Conservation (phyloP, 495 filamentous ascomycete genomes). For the Aspergillus campestris region DNA sequence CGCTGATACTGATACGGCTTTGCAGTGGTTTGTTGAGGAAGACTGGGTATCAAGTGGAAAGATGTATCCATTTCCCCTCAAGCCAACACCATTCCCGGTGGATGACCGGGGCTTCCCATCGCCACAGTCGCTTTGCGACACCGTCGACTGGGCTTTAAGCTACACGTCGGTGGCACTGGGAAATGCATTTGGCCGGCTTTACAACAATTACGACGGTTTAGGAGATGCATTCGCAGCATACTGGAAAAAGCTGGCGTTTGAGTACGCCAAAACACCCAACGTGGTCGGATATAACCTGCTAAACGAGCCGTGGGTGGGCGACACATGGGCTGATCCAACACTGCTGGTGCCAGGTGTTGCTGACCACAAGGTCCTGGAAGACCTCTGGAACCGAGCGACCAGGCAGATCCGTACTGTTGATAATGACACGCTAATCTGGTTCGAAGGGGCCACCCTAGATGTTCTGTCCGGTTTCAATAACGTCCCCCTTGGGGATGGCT, state of each 20-base stretch:
- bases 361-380: conserved; percentile 8
- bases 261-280: conserved; percentile 8
- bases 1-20: conserved; percentile 4
- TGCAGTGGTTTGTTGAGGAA: conserved; percentile 10
- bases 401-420: conserved; percentile 9
- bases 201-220: conserved; percentile 12
- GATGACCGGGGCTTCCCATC: conserved; percentile 6
- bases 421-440: conserved; percentile 11
- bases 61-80: conserved; percentile 10
- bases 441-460: conserved; percentile 12
- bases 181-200: conserved; percentile 11
- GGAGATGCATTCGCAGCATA: conserved; percentile 13
- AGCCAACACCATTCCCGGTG: conserved; percentile 6
- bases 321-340: conserved; percentile 11
- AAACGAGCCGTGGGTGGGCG: conserved; percentile 13
- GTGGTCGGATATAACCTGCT: conserved; percentile 12
- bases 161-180: conserved; percentile 7
- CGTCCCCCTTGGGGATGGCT: conserved; percentile 12
- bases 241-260: conserved; percentile 12
- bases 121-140: conserved; percentile 8
- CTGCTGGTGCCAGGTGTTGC: conserved; percentile 10
- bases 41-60: conserved; percentile 8
- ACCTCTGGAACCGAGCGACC: conserved; percentile 7
- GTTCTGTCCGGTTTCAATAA: conserved; percentile 12
- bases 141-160: conserved; percentile 10